These are phyloP conservation scores for Spiromastix sp. DNA, from an alignment of 2,329 filamentous ascomycete genomes.

Conservation along the genomic window DNA sequence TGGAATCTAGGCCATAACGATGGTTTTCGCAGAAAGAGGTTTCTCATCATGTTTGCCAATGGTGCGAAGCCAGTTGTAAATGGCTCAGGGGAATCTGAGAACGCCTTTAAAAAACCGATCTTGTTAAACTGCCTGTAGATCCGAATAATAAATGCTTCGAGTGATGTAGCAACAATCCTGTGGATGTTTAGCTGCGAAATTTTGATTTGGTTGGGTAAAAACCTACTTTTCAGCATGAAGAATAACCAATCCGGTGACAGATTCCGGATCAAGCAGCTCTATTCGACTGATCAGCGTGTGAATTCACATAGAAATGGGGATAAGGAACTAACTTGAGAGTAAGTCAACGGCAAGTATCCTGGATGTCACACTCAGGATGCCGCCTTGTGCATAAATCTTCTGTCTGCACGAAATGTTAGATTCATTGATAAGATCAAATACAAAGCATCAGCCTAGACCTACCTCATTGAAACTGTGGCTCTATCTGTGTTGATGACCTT, in stretches of 20 bases:
- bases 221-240: conserved; percentile 67
- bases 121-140: conserved; percentile 95
- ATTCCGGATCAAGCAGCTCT: conserved; percentile 64
- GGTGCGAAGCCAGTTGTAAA: conserved; percentile 84
- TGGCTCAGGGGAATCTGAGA: conserved; percentile 85
- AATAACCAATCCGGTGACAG: conserved; percentile 75
- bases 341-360: conserved; percentile 91
- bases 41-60: conserved; percentile 80
- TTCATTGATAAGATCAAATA: no score
- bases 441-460: conserved; percentile 6
- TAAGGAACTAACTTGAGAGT: conserved; percentile 64
- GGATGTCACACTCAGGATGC: conserved; percentile 92
- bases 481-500: conserved; percentile 90
- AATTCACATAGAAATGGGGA: no score
- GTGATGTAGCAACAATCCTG: conserved; percentile 69
- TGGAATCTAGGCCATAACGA: conserved; percentile 93
- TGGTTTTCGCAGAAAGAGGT: conserved; percentile 77
- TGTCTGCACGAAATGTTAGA: conserved; percentile 44
- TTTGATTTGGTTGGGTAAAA: neutral
- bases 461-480: conserved; percentile 67
- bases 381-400: conserved; percentile 82
- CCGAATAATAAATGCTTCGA: conserved; percentile 89
- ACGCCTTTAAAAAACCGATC: conserved; percentile 85
- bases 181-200: conserved; percentile 10
- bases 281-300: conserved; percentile 12